A percentile compares a stretch with the other conserved stretches of the same genome.
Conservation (phyloP, 2,329 filamentous ascomycete genomes). For the Hymenoscyphus infarciens region DNA sequence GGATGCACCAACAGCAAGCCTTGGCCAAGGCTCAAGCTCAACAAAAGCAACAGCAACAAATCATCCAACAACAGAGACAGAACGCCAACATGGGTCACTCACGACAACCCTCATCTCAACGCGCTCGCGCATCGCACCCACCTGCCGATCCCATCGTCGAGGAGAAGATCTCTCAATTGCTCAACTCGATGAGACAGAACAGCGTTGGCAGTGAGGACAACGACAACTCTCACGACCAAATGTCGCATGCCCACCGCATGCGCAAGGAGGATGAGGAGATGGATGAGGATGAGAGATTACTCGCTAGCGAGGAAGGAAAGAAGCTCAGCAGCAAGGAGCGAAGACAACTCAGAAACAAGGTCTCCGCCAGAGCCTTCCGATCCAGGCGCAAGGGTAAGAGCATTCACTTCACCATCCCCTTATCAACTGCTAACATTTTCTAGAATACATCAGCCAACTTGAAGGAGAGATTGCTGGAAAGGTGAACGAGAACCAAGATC, state of each 20-base stretch:
- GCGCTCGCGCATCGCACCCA: constrained; percentile 34
- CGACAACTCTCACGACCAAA: constrained; percentile 41
- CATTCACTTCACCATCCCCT: background rate
- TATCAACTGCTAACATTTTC: constrained; percentile 46
- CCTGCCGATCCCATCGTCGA: constrained; percentile 69
- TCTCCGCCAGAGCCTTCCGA: constrained; percentile 94
- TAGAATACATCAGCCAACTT: constrained; percentile 95
- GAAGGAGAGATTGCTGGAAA: constrained; percentile 84
- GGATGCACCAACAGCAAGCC: constrained; percentile 87
- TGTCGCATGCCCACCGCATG: constrained; percentile 66
- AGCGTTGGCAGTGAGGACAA: constrained; percentile 57
- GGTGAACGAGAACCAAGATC: constrained; percentile 76
- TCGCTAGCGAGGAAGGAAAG: constrained; percentile 98
- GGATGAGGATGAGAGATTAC: constrained; percentile 92
- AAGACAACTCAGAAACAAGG: constrained; percentile 96
- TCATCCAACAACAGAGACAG: constrained; percentile 54
- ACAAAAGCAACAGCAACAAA: constrained; percentile 63
- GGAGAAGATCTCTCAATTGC: constrained; percentile 88
- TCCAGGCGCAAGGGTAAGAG: constrained; percentile 92
- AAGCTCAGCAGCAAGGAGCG: constrained; percentile 98
- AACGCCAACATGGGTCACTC: constrained; percentile 37
- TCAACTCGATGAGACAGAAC: constrained; percentile 79
- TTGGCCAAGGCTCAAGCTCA: constrained; percentile 69
- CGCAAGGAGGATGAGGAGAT: constrained; percentile 98
- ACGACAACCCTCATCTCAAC: constrained; percentile 40